Evolutionary conservation across 768 basidiomycete species (phyloP).

Genomic region (Brasilioporus rufonigricans): DNA sequence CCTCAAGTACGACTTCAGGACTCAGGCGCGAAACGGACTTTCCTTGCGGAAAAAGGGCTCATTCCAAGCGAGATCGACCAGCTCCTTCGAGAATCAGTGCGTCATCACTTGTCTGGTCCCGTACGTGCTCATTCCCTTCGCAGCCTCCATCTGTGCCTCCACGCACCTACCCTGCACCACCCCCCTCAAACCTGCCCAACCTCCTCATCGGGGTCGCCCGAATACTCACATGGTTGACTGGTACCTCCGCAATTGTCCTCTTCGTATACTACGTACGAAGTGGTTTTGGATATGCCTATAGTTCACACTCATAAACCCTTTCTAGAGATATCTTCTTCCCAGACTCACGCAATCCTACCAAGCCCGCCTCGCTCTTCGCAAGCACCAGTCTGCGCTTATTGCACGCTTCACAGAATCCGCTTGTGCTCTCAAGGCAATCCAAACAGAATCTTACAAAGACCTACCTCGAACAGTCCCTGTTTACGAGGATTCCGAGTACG

Average conservation of each 20-base stretch:
- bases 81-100: constrained; percentile 56
- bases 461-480: constrained; percentile 54
- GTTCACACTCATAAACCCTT: constrained; percentile 7
- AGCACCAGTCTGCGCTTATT: constrained; percentile 59
- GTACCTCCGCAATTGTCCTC: constrained; percentile 56
- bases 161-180: constrained; percentile 66
- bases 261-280: constrained; percentile 64
- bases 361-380: constrained; percentile 59
- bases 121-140: constrained; percentile 6
- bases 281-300: not conserved
- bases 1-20: constrained; percentile 65
- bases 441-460: constrained; percentile 51
- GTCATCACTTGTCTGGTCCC: constrained; percentile 16
- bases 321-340: constrained; percentile 67
- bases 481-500: constrained; percentile 47
- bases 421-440: constrained; percentile 51
- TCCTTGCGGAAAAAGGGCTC: constrained; percentile 71
- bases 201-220: constrained; percentile 61
- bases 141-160: constrained; percentile 58
- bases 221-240: constrained; percentile 63
- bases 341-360: constrained; percentile 55
- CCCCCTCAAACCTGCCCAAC: constrained; percentile 66
- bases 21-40: constrained; percentile 51
- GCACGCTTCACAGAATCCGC: constrained; percentile 54
- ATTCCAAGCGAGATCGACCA: constrained; percentile 55